Evolutionary conservation across 2,329 filamentous ascomycete species (phyloP), one percentile per base, ranked within the genome.

Genomic region (Venturia oleaginea): DNA sequence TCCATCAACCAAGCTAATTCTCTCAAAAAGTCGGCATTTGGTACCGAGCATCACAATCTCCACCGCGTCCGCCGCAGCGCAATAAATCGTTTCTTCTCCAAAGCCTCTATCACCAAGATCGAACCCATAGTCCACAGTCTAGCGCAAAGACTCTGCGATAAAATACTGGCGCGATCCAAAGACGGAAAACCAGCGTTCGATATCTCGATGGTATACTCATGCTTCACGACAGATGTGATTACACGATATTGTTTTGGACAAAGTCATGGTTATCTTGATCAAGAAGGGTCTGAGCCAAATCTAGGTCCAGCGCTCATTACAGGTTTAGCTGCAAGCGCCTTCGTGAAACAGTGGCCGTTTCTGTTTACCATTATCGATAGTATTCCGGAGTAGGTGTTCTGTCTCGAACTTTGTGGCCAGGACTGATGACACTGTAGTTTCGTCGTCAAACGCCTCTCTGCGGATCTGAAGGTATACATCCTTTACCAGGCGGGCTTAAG

Each of bases 81-180:
- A 1, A 63, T 76, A 17, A 72, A 70, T 64, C 72, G 70, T 10
- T 76, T 75, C 69, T 76, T 77, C 65, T 75, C 73, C 13, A 70
- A 70, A 63, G 48, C 65, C 4, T 61, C 66, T 7, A 67, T 73
- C 34, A 62, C 43, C 0, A 43, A 54, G 4, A 59, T 72, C 1
- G 70, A 72, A 51, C 67, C 68, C 1, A 42, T 67, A 24, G 70
- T 74, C 22, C 65, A 66, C 6, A 63, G 42, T 24, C 42, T 62
- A 22, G 54, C 60, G n/a, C 62, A 67, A 15, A 42, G 48, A 40
- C 60, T 67, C 8, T 65, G 61, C 46, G 15, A 60, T 27, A 61
- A 40, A 46, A 22, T 67, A 27, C 40, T 64, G 3, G 63, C 51
- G 17, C 61, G 46, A 17, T 34, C 57, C 22, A 37, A 22, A 24